A percentile compares a stretch with the other conserved stretches of the same genome.
These are phyloP conservation scores for Gonapodya prolifera DNA, from an alignment of 192 early-diverging fungal genomes.

Conservation along the genomic window DNA sequence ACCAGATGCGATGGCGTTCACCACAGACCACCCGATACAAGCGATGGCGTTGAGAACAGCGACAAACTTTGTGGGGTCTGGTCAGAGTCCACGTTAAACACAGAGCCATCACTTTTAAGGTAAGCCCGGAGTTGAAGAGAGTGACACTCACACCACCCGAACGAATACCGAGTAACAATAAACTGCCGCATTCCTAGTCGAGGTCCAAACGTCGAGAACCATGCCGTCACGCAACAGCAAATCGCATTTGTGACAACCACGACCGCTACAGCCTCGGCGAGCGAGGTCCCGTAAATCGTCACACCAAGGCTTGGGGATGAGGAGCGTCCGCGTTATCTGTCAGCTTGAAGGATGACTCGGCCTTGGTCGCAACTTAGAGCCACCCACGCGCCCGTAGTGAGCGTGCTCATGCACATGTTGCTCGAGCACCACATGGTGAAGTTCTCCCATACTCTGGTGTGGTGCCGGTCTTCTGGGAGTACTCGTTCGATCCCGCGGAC, in stretches of 20 bases:
- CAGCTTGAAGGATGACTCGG: neutral
- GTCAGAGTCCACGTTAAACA: no score
- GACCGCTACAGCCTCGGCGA: slow-evolving; percentile 13
- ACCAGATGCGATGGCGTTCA: slow-evolving; percentile 20
- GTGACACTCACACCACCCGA: slow-evolving; percentile 12
- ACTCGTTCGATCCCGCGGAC: slow-evolving; percentile 3
- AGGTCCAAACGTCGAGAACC: slow-evolving; percentile 20
- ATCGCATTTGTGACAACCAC: slow-evolving; percentile 19
- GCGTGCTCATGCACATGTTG: neutral
- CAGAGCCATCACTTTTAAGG: no score
- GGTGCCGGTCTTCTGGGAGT: slow-evolving; percentile 2
- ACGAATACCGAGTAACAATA: slow-evolving; percentile 21
- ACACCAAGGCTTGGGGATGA: slow-evolving; percentile 8
- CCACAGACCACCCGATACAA: slow-evolving; percentile 14
- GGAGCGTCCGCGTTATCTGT: no score
- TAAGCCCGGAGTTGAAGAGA: neutral
- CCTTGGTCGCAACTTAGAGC: neutral
- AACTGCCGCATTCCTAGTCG: slow-evolving; percentile 19
- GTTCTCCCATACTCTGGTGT: neutral
- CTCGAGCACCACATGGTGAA: slow-evolving; percentile 2
- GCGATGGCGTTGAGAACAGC: slow-evolving; percentile 18
- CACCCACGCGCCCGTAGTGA: slow-evolving; percentile 1
- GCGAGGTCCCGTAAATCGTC: slow-evolving; percentile 14
- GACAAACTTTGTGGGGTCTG: slow-evolving; percentile 11
- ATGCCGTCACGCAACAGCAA: slow-evolving; percentile 12